These are phyloP conservation scores for grape (Vitis vinifera) DNA, from an alignment of 164 flowering plant genomes.

Conservation along the genomic window DNA sequence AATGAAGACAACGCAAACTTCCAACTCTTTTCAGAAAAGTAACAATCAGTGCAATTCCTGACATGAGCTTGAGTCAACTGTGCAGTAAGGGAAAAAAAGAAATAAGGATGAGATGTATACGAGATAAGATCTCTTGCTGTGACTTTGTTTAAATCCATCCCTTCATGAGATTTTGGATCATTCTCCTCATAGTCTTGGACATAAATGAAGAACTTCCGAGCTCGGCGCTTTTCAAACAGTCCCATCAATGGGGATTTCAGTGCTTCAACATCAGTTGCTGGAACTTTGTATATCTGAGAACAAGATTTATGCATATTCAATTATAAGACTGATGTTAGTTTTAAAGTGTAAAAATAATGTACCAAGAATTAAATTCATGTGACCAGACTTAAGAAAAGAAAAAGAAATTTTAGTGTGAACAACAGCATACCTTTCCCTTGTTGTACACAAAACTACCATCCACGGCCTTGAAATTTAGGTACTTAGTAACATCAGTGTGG, in stretches of 20 bases:
- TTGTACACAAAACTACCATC: constrained; percentile 99
- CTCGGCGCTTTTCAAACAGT: constrained; percentile 91
- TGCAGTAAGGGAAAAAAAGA: neutral
- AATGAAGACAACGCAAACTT: neutral
- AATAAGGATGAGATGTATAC: constrained; percentile 33
- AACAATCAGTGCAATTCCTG: neutral
- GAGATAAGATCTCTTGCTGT: constrained; percentile 77
- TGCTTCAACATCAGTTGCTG: constrained; percentile 98
- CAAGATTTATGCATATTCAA: neutral
- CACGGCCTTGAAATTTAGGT: constrained; percentile 91
- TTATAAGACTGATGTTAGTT: neutral
- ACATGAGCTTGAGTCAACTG: neutral
- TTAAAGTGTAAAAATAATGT: neutral
- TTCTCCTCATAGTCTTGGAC: constrained; percentile 91
- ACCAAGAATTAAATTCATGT: neutral
- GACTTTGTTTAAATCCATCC: constrained; percentile 71
- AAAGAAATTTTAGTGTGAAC: neutral
- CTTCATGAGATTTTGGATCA: constrained; percentile 94
- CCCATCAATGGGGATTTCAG: constrained; percentile 92
- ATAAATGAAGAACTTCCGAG: constrained; percentile 87
- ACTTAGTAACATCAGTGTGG: constrained; percentile 94
- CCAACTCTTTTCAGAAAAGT: neutral
- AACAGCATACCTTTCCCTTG: constrained; percentile 70
- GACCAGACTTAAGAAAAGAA: neutral
- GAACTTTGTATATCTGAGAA: constrained; percentile 82